phyloP scores from a whole-genome alignment of 306 rosid genomes.

The Arachis stenosperma region DNA sequence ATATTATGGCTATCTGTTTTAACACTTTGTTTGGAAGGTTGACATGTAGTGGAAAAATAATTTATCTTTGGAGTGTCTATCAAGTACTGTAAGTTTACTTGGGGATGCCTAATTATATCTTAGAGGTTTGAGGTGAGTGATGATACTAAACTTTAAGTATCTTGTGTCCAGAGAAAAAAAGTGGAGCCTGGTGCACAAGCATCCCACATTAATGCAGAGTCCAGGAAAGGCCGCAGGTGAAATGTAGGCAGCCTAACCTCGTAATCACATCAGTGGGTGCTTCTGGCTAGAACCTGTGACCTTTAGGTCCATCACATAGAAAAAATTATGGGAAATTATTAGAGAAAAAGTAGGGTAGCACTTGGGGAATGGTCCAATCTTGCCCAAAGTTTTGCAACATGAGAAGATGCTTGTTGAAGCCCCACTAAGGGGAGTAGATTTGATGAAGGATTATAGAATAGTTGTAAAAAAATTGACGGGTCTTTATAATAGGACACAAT shows the following conservation, averaged over 20 bases:
- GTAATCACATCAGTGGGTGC: too few relatives aligned
- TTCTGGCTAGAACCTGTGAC: too few relatives aligned
- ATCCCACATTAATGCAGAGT: too few relatives aligned
- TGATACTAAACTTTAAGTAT: background rate
- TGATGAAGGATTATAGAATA: background rate
- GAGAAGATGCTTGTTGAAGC: background rate
- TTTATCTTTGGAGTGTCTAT: slow-evolving; percentile 19
- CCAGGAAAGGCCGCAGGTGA: too few relatives aligned
- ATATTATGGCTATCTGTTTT: background rate
- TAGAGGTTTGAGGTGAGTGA: background rate
- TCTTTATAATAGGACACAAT: background rate
- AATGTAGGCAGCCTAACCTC: too few relatives aligned
- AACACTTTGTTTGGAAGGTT: slow-evolving; percentile 6
- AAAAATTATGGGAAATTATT: background rate
- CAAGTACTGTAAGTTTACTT: background rate
- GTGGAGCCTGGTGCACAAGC: too few relatives aligned
- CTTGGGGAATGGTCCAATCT: background rate
- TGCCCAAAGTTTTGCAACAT: background rate
- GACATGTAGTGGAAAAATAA: background rate
- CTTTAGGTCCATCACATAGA: too few relatives aligned
- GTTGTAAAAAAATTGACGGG: background rate
- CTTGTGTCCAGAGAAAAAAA: background rate
- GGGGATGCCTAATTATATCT: background rate
- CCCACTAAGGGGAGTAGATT: background rate
- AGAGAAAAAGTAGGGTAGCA: background rate